Evolutionary conservation across 305 asterid species (phyloP), one percentile per base, ranked within the genome.

Genomic region (Solanum chacoense): DNA sequence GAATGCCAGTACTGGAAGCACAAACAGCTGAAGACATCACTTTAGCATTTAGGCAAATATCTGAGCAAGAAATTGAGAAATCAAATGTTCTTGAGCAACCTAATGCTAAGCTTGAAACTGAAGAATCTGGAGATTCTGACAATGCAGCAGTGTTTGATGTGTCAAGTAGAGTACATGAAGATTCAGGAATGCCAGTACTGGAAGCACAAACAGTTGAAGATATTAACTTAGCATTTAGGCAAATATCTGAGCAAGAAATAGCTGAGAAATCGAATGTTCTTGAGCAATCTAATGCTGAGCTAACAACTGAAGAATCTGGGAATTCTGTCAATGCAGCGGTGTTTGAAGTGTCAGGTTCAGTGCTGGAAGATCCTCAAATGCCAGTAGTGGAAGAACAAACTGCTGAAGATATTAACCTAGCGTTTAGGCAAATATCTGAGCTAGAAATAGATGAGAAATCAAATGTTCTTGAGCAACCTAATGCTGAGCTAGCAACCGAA

Each of bases 1-100:
- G 45, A 40, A 90, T 91, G 94, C 89, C 92, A 79, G 93, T 74
- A 65, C 55, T 81, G 74, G 94, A 94, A 90, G 91, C 89, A 89
- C 90, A 59, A 88, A 88, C 92, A 74, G 26, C 40, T 40, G 92
- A 92, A 90, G 94, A 90, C 75, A 89, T 90, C 45, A 24, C 28
- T 29, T 24, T 13, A 24, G 63, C 59, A 78, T 78, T 78, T 38
- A 78, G 34, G 55, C 32, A 12, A 12, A 78, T 37, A n/a, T 37
- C n/a, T 78, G 85, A 78, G 63, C 31, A 37, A 37, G 85, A 78
- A 34, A 69, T 74, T 18, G 83, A 37, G 77, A 87, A 89, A 11
- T 35, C 72, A 2, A 34, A 65, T 40, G 85, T 10, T 18, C 26
- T 83, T 88, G 91, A 89, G 84, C 89, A 90, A 71, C 37, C 88